Evolutionary conservation across 208 protist species (phyloP).

Genomic region (Naegleria lovaniensis): DNA sequence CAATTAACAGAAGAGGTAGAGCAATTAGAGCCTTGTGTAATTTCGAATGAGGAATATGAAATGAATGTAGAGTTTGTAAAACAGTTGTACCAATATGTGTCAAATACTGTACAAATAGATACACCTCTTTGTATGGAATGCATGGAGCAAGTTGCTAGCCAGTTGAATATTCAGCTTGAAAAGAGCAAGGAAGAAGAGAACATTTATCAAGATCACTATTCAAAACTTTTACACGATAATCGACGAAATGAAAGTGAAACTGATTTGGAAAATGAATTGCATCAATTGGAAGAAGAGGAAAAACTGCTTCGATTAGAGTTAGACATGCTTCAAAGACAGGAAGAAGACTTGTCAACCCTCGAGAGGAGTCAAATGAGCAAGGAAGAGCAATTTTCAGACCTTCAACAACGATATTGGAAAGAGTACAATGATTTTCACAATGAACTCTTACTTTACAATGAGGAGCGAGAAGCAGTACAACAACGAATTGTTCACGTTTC

Average conservation of each 20-base stretch:
- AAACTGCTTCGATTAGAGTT: neutral
- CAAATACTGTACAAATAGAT: neutral
- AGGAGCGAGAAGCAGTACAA: slow-evolving; percentile 41
- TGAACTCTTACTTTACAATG: neutral
- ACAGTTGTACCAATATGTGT: neutral
- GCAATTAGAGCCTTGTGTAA: neutral
- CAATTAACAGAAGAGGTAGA: neutral
- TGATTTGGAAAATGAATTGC: neutral
- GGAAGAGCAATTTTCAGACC: neutral
- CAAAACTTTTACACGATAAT: neutral
- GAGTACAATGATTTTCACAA: slow-evolving; percentile 6
- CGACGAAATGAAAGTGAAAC: neutral
- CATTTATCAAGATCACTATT: neutral
- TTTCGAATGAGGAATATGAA: neutral
- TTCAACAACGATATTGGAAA: neutral
- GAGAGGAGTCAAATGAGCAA: neutral
- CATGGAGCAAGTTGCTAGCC: neutral
- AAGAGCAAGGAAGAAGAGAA: neutral
- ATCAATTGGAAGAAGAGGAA: neutral
- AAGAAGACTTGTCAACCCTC: neutral
- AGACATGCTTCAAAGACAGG: neutral
- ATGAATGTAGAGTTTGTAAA: neutral
- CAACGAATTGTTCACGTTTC: slow-evolving; percentile 57
- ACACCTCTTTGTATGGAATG: neutral
- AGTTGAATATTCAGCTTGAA: neutral